Evolutionary conservation across 768 basidiomycete genomes (phyloP), one percentile per base, ranked within the genome.

Genomic region (Polyporus arcularius): DNA sequence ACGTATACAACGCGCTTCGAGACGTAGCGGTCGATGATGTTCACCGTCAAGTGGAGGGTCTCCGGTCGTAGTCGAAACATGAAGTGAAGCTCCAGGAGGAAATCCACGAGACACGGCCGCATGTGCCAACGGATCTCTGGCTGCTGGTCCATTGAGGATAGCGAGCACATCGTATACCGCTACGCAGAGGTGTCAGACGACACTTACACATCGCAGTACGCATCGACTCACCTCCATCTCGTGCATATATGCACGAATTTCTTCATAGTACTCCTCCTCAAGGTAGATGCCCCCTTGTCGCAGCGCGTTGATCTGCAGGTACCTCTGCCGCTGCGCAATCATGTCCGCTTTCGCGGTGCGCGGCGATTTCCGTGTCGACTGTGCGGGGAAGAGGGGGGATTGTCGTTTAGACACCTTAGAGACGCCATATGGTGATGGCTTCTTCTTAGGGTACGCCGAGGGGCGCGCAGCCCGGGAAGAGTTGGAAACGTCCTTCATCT

Each of bases 91-190:
- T 99, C 97, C 72, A 99, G 92, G 72, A 99, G 86, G 76, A 99
- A 99, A 75, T 99, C 97, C 72, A 98, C 94, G 47, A 99, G 87
- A 79, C 92, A 96, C 38, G 94, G 94, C 40, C 97, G 93, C 97
- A 99, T 99, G 76, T 96, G 93, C 97, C 97, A 98, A 69, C 90
- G 84, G 71, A 99, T 94, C 76, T 99, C 97, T 38, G 97, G 96
- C 72, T 99, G 97, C 78, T 96, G 94, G 74, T 99, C 97, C 93
- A 99, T 99, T 53, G 94, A 94, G 65, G 94, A 85, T 40, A 89
- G 86, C n/a, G 90, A 94, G 31, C 91, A 91, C 85, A 92, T 90
- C 40, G 96, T 98, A 68, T 74, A 85, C 59, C 82, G 84, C 95
- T 96, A 62, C 31, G 53, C 55, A 61, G 61, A 57, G 10, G 11